These are phyloP conservation scores for Rhodotorula paludigena DNA, from an alignment of 768 basidiomycete genomes.

Conservation along the genomic window DNA sequence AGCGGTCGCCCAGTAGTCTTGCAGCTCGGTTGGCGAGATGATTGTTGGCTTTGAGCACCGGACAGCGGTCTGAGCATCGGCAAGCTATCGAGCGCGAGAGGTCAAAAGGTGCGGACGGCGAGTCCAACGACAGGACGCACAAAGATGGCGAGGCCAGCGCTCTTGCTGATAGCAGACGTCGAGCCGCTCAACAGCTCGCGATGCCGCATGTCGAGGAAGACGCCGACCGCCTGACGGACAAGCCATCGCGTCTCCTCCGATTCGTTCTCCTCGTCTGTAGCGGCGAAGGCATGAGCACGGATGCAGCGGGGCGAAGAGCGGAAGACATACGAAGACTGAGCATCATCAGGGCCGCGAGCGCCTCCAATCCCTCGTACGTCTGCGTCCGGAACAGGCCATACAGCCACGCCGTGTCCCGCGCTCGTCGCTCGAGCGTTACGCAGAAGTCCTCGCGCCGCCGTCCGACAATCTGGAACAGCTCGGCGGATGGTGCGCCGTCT, in stretches of 20 bases:
- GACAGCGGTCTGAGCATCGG: conserved; percentile 10
- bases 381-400: not conserved
- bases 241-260: conserved; percentile 9
- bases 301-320: rapidly evolving
- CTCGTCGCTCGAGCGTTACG: not conserved
- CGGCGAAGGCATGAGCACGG: not conserved
- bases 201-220: conserved; percentile 22
- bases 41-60: conserved; percentile 1
- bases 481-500: conserved; percentile 6
- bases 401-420: conserved; percentile 16
- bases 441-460: conserved; percentile 5
- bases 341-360: conserved; percentile 1
- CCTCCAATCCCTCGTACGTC: conserved; percentile 11
- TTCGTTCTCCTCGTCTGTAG: conserved; percentile 26
- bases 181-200: not conserved
- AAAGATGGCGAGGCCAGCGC: conserved; percentile 7
- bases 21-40: conserved; percentile 15
- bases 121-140: not conserved
- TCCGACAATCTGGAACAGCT: conserved; percentile 7
- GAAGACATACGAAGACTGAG: conserved; percentile 6
- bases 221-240: conserved; percentile 15
- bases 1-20: conserved; percentile 13
- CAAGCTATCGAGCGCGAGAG: conserved; percentile 1
- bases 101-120: not conserved
- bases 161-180: not conserved